phyloP scores from a whole-genome alignment of 257 asterid species.

The Nicotiana otophora region DNA sequence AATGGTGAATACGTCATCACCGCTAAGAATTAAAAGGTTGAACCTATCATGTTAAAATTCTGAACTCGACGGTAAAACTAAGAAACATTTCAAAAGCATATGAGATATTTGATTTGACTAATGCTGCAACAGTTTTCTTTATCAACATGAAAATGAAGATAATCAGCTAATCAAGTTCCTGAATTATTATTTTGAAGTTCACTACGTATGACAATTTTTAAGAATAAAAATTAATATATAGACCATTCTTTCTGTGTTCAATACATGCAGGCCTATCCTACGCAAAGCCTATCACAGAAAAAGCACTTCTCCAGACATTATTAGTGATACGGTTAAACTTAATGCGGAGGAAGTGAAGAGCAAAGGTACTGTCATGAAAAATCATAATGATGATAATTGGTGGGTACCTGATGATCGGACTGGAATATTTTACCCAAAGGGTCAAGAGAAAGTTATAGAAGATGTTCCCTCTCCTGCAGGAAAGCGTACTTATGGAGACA shows the following conservation, averaged over 20 bases:
- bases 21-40: no score
- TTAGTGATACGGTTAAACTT: slow-evolving; percentile 30
- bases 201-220: background rate
- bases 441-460: slow-evolving; percentile 63
- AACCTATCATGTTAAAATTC: no score
- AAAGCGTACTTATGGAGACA: slow-evolving; percentile 15
- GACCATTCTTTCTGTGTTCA: background rate
- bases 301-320: slow-evolving; percentile 31
- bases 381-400: slow-evolving; percentile 25
- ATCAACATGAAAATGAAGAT: no score
- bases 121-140: no score
- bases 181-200: background rate
- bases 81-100: no score
- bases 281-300: slow-evolving; percentile 53
- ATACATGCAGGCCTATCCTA: slow-evolving; percentile 36
- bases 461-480: slow-evolving; percentile 43
- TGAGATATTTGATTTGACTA: no score
- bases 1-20: no score
- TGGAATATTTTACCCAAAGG: slow-evolving; percentile 62
- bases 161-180: no score
- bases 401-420: slow-evolving; percentile 58
- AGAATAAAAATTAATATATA: no score
- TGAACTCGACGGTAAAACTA: no score
- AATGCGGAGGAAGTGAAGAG: slow-evolving; percentile 42
- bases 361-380: slow-evolving; percentile 4